Evolutionary conservation across 2,329 filamentous ascomycete species (phyloP), one percentile per base, ranked within the genome.

Genomic region (Davidsoniella eucalypti): DNA sequence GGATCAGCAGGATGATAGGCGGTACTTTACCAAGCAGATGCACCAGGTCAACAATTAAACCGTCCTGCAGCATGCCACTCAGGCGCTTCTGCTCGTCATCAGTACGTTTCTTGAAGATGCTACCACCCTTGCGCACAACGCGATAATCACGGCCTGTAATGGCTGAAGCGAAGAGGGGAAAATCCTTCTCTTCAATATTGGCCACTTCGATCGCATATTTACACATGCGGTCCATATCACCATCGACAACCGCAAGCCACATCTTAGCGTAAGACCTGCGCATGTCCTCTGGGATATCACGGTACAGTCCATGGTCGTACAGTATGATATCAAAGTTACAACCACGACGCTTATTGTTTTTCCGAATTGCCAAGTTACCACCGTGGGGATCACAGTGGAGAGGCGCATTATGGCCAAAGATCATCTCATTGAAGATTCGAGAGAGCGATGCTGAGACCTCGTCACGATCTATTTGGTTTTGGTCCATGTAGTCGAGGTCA

Each of bases 401-500:
- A 0, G 92, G 87, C 0, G 90, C 90, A 53, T 82, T 75, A 48
- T 81, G 76, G 45, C 90, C 88, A 57, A 98, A 98, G 57, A 98
- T 95, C 92, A 98, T 98, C 63, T 96, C 88, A 69, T 98, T 98
- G 73, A 98, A 98, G 53, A 98, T 87, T 53, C 82, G 80, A 0
- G 92, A 83, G 3, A 98, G 71, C 0, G 87, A 84, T 1, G 90
- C 88, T 0, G 88, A 94, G 4, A 98, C 92, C 64, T 96, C 90
- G 61, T 96, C 92, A 17, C 92, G 80, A 64, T 94, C 87, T 61
- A 98, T 98, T 52, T 78, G 75, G 61, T 93, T 84, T 5, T 73
- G 69, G 63, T 96, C 92, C 3, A 98, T 71, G 61, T 84, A 96
- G 14, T 77, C 78, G 1, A 96, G 74, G 61, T 98, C 90, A 62